Conservation (phyloP, 2,329 filamentous ascomycete species). For the Cercospora canescens region DNA sequence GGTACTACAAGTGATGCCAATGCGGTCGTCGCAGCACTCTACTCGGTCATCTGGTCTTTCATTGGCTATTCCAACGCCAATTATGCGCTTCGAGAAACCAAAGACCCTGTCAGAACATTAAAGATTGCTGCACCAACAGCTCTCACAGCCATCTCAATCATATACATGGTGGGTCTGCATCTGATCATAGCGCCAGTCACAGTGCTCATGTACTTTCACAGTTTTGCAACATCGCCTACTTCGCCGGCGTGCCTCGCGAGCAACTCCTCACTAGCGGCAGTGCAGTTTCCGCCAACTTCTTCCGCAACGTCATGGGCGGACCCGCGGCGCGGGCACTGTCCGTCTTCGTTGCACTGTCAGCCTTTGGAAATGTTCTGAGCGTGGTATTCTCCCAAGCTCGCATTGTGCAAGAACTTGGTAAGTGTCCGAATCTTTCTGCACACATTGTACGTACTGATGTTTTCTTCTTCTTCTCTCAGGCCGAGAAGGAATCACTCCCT, state of each 20-base stretch:
- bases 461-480: neutral
- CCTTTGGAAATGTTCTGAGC: slow-evolving; percentile 60
- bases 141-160: neutral
- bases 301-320: slow-evolving; percentile 57
- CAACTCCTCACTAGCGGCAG: slow-evolving; percentile 54
- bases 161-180: slow-evolving; percentile 45
- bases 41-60: slow-evolving; percentile 46
- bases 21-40: slow-evolving; percentile 58
- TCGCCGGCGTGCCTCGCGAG: slow-evolving; percentile 46
- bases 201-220: neutral
- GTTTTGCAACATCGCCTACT: slow-evolving; percentile 57
- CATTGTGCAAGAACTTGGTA: slow-evolving; percentile 60
- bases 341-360: slow-evolving; percentile 56
- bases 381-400: slow-evolving; percentile 57
- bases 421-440: slow-evolving; percentile 20
- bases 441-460: neutral
- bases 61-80: slow-evolving; percentile 54
- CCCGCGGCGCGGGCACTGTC: slow-evolving; percentile 56
- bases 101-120: slow-evolving; percentile 25
- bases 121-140: slow-evolving; percentile 37
- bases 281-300: slow-evolving; percentile 60
- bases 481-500: slow-evolving; percentile 60
- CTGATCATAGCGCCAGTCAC: neutral
- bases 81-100: slow-evolving; percentile 62
- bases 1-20: slow-evolving; percentile 46